Base-by-base conservation (phyloP, 192 early-diverging fungal species). In the Oehlia diaphana region DNA sequence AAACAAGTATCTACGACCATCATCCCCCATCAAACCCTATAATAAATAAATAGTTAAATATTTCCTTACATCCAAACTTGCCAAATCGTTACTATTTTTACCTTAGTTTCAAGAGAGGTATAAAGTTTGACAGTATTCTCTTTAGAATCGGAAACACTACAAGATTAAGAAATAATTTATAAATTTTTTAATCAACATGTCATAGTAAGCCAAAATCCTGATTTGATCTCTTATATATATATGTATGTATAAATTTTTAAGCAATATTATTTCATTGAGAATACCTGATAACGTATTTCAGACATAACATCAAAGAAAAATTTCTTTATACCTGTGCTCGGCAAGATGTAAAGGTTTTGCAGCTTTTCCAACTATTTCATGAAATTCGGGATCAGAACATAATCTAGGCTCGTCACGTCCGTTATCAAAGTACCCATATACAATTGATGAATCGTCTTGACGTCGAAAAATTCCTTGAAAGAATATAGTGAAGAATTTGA, bases 371-470 rank as follows among this genome's bases (percentile, higher is more conserved):
- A 91, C 80, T 63, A 92, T 72, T 28, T 87, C 87, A 79, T 96
- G 93, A 90, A 99, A 96, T 44, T 91, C 90, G 1, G 86, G 71
- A 77, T 96, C 91, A 0, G 90, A 82, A 23, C 88, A 86, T 63
- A 99, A 89, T 21, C 87, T 89, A 53, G 88, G 89, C 23, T 78
- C 77, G 26, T 78, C 77, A 10, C 67, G 63, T 19, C 97, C 95
- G 74, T 90, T 91, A 75, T 99, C 97, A 53, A 96, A 91, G 61
- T 91, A 93, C 10, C 97, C 98, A 80, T 98, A 98, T n/a, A 94
- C 89, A 80, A 98, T 91, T 10, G 93, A 89, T 3, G 88, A 90
- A 23, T 92, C 92, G 44, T 93, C 91, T 77, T 92, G 92, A 63
- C 89, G 88, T 66, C 93, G 86, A 84, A 94, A 91, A 71, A 93